Evolutionary conservation across 2,329 filamentous ascomycete genomes (phyloP), one percentile per base, ranked within the genome.

Genomic region (Phaeophleospora eucalypticola): DNA sequence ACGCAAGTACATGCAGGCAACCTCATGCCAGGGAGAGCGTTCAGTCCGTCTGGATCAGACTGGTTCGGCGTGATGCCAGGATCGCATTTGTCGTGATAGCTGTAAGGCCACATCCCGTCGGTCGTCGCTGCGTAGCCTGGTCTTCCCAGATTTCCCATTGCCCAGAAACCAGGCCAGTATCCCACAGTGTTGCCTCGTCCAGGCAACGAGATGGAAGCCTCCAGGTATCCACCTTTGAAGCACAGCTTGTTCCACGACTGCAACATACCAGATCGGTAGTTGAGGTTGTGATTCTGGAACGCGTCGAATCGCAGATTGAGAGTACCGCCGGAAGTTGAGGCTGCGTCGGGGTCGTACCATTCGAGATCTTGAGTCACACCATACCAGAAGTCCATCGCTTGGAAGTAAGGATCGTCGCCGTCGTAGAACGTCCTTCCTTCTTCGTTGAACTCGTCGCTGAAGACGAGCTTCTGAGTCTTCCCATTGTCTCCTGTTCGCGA

Each of bases 141-240:
- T 53, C 84, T 75, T 32, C 80, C 84, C 17, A 87, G 73, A 59
- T 87, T 87, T 3, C 84, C 84, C 81, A 87, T 86, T 0, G 82
- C 75, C 84, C 84, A 87, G 65, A 86, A 84, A 65, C 84, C 84
- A 35, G 84, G 84, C 84, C 84, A 87, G 66, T 87, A 84, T 47
- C 84, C 84, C 45, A 80, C 75, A 12, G 80, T 76, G 53, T 86
- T 81, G 37, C 83, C 84, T 38, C 73, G 68, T 14, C 83, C 84
- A 12, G 84, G 84, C 4, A 87, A 70, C 3, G 83, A 87, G 43
- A 87, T 80, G 59, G 81, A 84, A 16, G 82, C 82, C 67, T 87
- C 84, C 12, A 87, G 61, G 39, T 83, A 77, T 3, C 84, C 84
- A 24, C 83, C 82, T 51, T 84, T 86, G 70, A 86, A 87, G 65